These are phyloP conservation scores for Oxalis stricta DNA, from an alignment of 441 rosid species.

Conservation along the genomic window DNA sequence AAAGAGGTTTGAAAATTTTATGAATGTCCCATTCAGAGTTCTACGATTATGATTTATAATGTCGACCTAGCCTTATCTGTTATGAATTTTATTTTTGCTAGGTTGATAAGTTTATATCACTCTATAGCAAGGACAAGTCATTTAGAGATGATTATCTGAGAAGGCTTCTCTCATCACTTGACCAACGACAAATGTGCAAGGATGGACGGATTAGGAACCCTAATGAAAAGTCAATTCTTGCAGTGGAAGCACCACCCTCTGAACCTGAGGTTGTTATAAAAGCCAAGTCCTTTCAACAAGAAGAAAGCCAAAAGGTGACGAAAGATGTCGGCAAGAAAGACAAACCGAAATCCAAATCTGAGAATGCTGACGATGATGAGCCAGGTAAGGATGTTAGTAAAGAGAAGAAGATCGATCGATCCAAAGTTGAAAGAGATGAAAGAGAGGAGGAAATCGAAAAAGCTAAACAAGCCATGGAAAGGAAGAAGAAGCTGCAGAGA, in stretches of 20 bases:
- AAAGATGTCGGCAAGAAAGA: slow-evolving; percentile 24
- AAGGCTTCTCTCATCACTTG: slow-evolving; percentile 49
- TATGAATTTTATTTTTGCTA: slow-evolving; percentile 14
- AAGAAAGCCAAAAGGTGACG: slow-evolving; percentile 28
- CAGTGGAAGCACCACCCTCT: slow-evolving; percentile 21
- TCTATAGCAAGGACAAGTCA: slow-evolving; percentile 42
- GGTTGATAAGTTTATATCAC: slow-evolving; percentile 71
- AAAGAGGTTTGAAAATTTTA: too few relatives aligned
- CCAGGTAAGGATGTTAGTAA: slow-evolving; percentile 29
- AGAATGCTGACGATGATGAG: slow-evolving; percentile 16
- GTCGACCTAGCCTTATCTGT: too few relatives aligned
- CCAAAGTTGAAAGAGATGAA: slow-evolving; percentile 59
- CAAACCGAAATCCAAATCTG: slow-evolving; percentile 22
- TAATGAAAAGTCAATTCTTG: slow-evolving; percentile 63
- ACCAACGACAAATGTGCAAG: slow-evolving; percentile 41
- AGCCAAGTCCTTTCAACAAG: slow-evolving; percentile 21
- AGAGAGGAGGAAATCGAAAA: slow-evolving; percentile 75
- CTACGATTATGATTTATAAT: slow-evolving; percentile 8
- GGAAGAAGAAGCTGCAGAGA: slow-evolving; percentile 90
- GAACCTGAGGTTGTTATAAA: slow-evolving; percentile 30
- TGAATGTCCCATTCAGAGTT: neutral
- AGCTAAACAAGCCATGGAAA: slow-evolving; percentile 74
- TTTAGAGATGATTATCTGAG: slow-evolving; percentile 66
- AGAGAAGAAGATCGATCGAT: slow-evolving; percentile 33
- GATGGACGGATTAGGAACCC: slow-evolving; percentile 75